Evolutionary conservation across 768 basidiomycete genomes (phyloP).

Genomic region (Melanogaster broomeanus): DNA sequence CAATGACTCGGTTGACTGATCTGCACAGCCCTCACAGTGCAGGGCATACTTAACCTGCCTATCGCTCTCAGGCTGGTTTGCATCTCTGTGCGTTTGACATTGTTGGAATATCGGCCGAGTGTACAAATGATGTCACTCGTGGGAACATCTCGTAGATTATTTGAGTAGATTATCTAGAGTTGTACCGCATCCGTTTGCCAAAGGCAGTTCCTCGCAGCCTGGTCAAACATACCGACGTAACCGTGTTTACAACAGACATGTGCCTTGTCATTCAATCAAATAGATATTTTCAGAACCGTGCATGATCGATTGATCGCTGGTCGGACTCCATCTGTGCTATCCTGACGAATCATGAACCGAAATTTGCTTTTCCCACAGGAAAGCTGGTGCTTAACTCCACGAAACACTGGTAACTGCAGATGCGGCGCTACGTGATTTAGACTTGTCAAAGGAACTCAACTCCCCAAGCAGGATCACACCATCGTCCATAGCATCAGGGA

Average conservation of each 20-base stretch:
- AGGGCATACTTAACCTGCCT: neutral
- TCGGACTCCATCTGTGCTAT: neutral
- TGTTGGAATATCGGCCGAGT: no score
- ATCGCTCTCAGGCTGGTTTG: neutral
- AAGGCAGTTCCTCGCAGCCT: no score
- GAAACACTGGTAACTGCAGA: constrained; percentile 62
- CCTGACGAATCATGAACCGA: neutral
- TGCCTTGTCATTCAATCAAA: no score
- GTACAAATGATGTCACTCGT: no score
- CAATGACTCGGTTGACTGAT: no score
- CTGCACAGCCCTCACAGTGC: neutral
- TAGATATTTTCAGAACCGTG: constrained; percentile 18
- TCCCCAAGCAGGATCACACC: constrained; percentile 45
- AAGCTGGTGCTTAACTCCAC: constrained; percentile 55
- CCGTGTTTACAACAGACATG: no score
- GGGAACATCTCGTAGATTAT: no score
- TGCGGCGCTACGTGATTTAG: constrained; percentile 52
- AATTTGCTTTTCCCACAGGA: constrained; percentile 33
- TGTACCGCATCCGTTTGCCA: no score
- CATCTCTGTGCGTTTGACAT: no score
- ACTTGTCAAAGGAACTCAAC: constrained; percentile 47
- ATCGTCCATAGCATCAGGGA: constrained; percentile 46
- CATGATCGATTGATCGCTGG: constrained; percentile 22
- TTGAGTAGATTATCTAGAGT: no score
- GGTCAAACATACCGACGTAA: no score